A percentile compares a stretch with the other conserved stretches of the same genome.
Evolutionary conservation across 495 filamentous ascomycete genomes (phyloP).

Genomic region (Neurospora sp.): DNA sequence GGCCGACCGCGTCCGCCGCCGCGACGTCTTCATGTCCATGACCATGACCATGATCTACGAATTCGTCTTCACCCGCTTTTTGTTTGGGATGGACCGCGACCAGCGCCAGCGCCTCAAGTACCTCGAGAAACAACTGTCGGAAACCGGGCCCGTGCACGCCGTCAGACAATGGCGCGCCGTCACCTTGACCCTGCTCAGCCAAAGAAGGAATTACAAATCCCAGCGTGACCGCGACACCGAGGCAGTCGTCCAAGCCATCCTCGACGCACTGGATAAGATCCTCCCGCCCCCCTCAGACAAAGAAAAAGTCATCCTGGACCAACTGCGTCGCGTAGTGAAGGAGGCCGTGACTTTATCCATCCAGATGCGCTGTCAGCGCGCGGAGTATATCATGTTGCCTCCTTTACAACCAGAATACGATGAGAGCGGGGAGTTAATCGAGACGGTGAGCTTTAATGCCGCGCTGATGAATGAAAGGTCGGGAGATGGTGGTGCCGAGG

Average conservation of each 20-base stretch:
- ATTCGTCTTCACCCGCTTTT: constrained; percentile 91
- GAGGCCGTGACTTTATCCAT: constrained; percentile 79
- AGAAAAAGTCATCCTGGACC: constrained; percentile 61
- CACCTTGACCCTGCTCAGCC: constrained; percentile 78
- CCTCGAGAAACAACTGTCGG: constrained; percentile 79
- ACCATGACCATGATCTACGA: constrained; percentile 98
- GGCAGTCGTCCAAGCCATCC: constrained; percentile 78
- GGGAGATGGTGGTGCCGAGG: constrained; percentile 41
- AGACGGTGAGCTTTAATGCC: constrained; percentile 71
- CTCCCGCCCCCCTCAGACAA: constrained; percentile 73
- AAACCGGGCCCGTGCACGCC: constrained; percentile 71
- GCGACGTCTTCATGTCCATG: constrained; percentile 93
- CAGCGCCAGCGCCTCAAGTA: constrained; percentile 93
- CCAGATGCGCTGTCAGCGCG: constrained; percentile 92
- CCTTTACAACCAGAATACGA: constrained; percentile 94
- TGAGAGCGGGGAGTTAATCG: constrained; percentile 74
- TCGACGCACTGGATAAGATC: constrained; percentile 63
- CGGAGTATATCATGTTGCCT: constrained; percentile 95
- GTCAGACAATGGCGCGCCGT: constrained; percentile 94
- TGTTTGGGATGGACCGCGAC: constrained; percentile 96
- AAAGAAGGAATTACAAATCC: constrained; percentile 57
- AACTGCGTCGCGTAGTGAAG: constrained; percentile 71
- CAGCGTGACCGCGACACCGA: constrained; percentile 81
- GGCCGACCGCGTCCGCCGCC: constrained; percentile 70
- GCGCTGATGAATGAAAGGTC: constrained; percentile 87